phyloP scores from a whole-genome alignment of 768 basidiomycete genomes.

The Trametes elegans region DNA sequence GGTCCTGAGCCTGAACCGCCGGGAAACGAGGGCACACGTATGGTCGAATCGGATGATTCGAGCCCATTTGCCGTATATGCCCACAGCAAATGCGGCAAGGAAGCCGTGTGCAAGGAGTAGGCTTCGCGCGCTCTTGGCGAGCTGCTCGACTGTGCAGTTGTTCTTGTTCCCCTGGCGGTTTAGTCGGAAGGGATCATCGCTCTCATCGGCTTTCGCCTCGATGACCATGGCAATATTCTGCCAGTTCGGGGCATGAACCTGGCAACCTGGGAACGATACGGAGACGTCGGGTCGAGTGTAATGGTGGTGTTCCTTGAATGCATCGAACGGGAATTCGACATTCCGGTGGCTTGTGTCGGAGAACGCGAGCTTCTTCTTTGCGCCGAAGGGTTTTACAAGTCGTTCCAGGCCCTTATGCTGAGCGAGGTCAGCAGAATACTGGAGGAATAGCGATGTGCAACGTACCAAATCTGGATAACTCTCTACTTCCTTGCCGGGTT shows the following conservation, averaged over 20 bases:
- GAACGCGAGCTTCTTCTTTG: background rate
- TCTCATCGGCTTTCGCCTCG: slow-evolving; percentile 1
- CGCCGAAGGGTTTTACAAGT: background rate
- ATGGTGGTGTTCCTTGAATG: slow-evolving; percentile 2
- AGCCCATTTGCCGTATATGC: slow-evolving; percentile 6
- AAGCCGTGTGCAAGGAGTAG: slow-evolving; percentile 9
- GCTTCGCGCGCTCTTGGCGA: slow-evolving; percentile 14
- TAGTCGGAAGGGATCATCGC: background rate
- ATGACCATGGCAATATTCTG: slow-evolving; percentile 7
- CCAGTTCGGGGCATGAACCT: background rate
- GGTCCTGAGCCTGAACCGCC: too few relatives aligned
- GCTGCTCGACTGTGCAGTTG: background rate
- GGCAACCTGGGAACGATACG: background rate
- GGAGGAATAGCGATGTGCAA: background rate
- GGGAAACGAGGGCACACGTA: slow-evolving; percentile 9
- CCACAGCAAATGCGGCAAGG: slow-evolving; percentile 11
- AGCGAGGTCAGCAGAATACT: background rate
- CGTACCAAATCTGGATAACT: background rate
- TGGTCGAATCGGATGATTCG: slow-evolving; percentile 20
- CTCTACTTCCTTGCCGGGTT: background rate
- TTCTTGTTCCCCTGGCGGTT: background rate
- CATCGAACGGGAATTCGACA: background rate
- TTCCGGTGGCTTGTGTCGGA: background rate
- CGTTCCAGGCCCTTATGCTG: background rate
- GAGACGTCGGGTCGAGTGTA: slow-evolving; percentile 1